Evolutionary conservation across 2,329 filamentous ascomycete species (phyloP).

Genomic region (Phialocephala subalpina): DNA sequence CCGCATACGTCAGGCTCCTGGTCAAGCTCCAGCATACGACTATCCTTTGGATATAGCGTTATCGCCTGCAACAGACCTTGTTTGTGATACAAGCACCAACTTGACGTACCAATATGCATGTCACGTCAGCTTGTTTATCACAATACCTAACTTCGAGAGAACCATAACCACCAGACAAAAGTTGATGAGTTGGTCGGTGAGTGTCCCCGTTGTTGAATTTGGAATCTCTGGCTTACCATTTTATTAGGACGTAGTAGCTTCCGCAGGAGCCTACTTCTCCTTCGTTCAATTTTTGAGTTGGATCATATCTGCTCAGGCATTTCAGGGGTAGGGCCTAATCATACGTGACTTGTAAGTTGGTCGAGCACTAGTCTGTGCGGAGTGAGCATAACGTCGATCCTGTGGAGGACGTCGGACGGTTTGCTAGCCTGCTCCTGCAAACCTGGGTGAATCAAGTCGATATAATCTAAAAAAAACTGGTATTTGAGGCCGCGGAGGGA

Average conservation of each 20-base stretch:
- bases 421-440: no score
- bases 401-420: no score
- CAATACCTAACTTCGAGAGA: constrained; percentile 22
- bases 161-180: constrained; percentile 6
- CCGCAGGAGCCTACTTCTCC: constrained; percentile 27
- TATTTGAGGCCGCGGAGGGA: no score
- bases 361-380: no score
- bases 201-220: neutral
- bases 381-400: no score
- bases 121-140: constrained; percentile 20
- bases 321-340: no score
- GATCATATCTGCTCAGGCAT: constrained; percentile 29
- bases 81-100: constrained; percentile 20
- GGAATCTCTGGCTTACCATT: neutral
- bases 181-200: constrained; percentile 21
- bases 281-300: constrained; percentile 27
- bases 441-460: no score
- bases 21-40: constrained; percentile 27
- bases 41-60: constrained; percentile 22
- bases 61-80: constrained; percentile 16
- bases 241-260: constrained; percentile 22
- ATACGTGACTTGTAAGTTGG: no score
- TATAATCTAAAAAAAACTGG: no score
- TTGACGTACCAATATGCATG: constrained; percentile 15
- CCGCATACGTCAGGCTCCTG: constrained; percentile 7